Base-by-base conservation (phyloP, 306 rosid species). In the Amphicarpaea edgeworthii region DNA sequence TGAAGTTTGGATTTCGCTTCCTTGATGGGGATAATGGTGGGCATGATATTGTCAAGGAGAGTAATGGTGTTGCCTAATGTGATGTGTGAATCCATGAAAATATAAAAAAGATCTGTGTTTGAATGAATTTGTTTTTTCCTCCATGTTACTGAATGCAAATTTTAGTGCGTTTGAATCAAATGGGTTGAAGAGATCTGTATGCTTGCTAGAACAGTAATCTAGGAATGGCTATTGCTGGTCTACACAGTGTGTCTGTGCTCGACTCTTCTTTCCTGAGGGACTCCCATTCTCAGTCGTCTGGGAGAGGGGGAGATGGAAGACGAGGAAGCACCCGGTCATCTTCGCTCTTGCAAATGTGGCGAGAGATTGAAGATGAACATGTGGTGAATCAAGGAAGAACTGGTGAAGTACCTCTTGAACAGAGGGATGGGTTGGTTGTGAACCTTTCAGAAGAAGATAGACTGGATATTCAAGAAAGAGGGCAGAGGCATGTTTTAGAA, bases 181-280 rank as follows among this genome's bases (percentile, higher is more conserved):
- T 73, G 87, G 86, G 83, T 77, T 89, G 79, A 85, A 79, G 79
- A 58, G 79, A 81, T 81, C 75, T 24, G 61, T 53, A 67, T 50
- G 68, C 45, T 77, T 67, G 73, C 40, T 77, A 72, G 78, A 42
- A 37, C 34, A 82, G 34, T 61, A n/a, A 37, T 50, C n/a, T 75
- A 24, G 42, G 76, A 49, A 95, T 95, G 99, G 99, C 99, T 70
- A 85, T 92, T 88, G 97, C 97, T 83, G 97, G 97, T 84, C 66
- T 88, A 76, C 97, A 85, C 59, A 87, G 86, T 77, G 90, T 89
- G 77, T 88, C 97, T 72, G 92, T 92, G 83, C 90, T 88, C 1
- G 97, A 95, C 34, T 82, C 99, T 64, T 78, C 93, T 47, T 88
- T 95, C 68, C 83, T 86, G 46, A 87, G 97, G 82, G 95, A 88